Evolutionary conservation across 345 rosid species (phyloP), one percentile per base, ranked within the genome.

Genomic region (Microcos paniculata): DNA sequence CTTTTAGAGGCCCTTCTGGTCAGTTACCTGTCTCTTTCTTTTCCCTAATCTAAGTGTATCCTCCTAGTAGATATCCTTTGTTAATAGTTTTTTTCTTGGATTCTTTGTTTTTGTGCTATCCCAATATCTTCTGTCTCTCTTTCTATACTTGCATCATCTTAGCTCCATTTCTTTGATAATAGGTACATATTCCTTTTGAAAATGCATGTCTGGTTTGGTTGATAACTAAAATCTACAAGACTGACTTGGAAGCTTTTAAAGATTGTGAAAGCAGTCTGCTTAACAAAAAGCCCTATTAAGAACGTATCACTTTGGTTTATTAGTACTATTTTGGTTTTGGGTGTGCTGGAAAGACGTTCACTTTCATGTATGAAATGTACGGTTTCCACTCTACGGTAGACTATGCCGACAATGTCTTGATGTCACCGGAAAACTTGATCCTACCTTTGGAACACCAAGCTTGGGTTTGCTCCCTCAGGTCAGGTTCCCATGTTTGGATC

Each of bases 351-450:
- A 40, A 46, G 59, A 31, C n/a, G 35, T 62, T 30, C 8, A 21
- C 18, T 4, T 62, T 69, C 12, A 94, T 95, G 99, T 98, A 95
- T 73, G 97, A 88, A 84, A 80, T 89, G 89, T 93, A 86, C 75
- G 91, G 90, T 72, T 83, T 83, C 80, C 83, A 83, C 70, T 80
- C 93, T 8, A 43, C 83, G 57, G 87, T 69, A 45, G 93, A 88
- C 3, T 94, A 87, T 78, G 55, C 84, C 2, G 97, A 94, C 42
- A 85, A 80, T 74, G 66, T 89, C 8, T 73, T 88, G 87, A 71
- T 90, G 84, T 89, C 94, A 4, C 95, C 92, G 79, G 96, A 95
- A 62, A 85, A 76, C 78, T 87, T 88, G 51, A 80, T 95, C 72
- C 79, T 89, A 42, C 84, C 87, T 8, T 78, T 82, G 1, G 92